Evolutionary conservation across 2,329 filamentous ascomycete genomes (phyloP).

Genomic region (Alternaria conjuncta): DNA sequence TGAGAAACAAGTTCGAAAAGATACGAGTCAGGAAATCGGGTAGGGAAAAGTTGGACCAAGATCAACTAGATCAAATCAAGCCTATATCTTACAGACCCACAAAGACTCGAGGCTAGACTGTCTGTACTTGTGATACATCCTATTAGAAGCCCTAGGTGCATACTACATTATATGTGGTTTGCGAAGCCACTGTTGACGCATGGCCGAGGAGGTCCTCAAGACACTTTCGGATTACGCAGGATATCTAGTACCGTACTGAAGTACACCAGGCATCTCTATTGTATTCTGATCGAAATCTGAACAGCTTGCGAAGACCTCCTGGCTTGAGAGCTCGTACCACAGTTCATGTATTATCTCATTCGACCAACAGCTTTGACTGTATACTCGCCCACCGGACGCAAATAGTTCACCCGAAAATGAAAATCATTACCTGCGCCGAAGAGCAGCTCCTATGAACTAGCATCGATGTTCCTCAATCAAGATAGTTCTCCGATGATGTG

Average conservation of each 20-base stretch:
- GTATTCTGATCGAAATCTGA: neutral
- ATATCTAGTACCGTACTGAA: neutral
- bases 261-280: neutral
- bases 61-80: neutral
- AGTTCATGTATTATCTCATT: neutral
- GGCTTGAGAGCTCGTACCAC: neutral
- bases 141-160: neutral
- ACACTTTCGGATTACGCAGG: neutral
- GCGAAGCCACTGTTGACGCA: neutral
- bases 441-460: neutral
- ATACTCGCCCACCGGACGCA: neutral
- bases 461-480: neutral
- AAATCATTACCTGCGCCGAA: neutral
- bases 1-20: neutral
- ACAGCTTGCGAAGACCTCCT: neutral
- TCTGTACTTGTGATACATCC: rapidly evolving
- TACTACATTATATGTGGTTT: neutral
- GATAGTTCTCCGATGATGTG: neutral
- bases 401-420: neutral
- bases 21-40: neutral
- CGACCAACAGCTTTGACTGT: neutral
- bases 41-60: neutral
- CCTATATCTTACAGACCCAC: neutral
- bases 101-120: neutral
- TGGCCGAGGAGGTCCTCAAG: neutral